Percentiles rank a stretch among this genome's conserved stretches.
Evolutionary conservation across 176 grass and related monocot genomes (phyloP).

Genomic region (Oryza meridionalis): DNA sequence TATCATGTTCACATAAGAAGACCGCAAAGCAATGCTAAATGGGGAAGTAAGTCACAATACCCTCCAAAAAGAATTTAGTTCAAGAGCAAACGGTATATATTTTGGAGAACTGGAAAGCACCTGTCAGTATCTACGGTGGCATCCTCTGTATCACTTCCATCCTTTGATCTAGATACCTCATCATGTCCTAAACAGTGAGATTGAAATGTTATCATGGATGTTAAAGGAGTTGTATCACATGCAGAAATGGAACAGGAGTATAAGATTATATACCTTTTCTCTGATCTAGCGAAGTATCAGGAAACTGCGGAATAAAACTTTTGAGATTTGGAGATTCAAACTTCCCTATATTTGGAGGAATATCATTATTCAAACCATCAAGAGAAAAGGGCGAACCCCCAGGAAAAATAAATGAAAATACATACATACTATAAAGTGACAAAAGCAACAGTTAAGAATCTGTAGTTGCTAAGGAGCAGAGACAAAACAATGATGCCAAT

Average conservation of each 20-base stretch:
- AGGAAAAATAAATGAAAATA: slow-evolving; percentile 8
- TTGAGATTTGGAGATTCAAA: slow-evolving; percentile 59
- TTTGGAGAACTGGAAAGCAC: slow-evolving; percentile 30
- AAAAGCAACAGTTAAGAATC: not conserved
- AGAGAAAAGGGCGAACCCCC: not conserved
- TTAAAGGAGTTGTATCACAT: not conserved
- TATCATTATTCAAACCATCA: not conserved
- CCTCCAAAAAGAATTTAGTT: not conserved
- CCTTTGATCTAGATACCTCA: slow-evolving; percentile 23
- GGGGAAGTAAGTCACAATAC: not conserved
- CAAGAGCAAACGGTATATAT: not conserved
- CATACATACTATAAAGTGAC: not conserved
- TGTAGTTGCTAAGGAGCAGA: not conserved
- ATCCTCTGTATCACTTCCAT: slow-evolving; percentile 35
- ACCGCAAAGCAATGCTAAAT: not conserved
- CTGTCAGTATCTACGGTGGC: slow-evolving; percentile 44
- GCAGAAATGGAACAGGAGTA: not conserved
- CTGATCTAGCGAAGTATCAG: slow-evolving; percentile 35
- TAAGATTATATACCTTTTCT: slow-evolving; percentile 39
- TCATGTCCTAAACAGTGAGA: slow-evolving; percentile 26
- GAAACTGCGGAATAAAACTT: slow-evolving; percentile 71
- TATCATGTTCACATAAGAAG: not conserved
- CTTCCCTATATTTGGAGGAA: slow-evolving; percentile 54
- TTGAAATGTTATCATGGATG: slow-evolving; percentile 25
- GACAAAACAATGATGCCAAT: not conserved